Percentiles rank a stretch among this genome's conserved stretches.
These are phyloP conservation scores for Trypanosoma grayi DNA, from an alignment of 208 protist species.

Conservation along the genomic window DNA sequence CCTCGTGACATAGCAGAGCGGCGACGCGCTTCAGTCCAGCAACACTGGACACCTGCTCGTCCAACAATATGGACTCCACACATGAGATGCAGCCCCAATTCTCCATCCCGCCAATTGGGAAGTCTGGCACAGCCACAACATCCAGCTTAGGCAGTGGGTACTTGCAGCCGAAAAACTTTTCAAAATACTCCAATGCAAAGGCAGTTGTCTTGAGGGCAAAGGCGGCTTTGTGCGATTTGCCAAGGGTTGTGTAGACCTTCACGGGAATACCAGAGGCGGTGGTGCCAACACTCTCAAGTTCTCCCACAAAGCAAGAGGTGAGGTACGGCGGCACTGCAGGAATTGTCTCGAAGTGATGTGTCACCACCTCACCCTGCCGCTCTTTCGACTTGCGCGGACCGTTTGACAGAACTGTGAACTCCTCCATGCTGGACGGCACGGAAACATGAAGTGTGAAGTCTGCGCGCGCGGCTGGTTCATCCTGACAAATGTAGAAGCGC, in stretches of 20 bases:
- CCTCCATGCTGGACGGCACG: conserved; percentile 53
- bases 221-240: conserved; percentile 53
- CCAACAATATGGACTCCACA: conserved; percentile 87
- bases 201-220: conserved; percentile 83
- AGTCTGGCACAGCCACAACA: conserved; percentile 96
- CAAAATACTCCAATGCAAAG: conserved; percentile 82
- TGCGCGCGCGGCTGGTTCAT: conserved; percentile 96
- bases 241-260: conserved; percentile 67
- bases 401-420: conserved; percentile 83
- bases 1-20: conserved; percentile 94
- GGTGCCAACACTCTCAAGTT: conserved; percentile 82
- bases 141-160: conserved; percentile 97
- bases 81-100: conserved; percentile 95
- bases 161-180: conserved; percentile 84
- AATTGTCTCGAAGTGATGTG: conserved; percentile 80
- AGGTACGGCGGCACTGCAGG: conserved; percentile 96
- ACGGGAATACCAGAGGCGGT: conserved; percentile 65
- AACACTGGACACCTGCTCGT: conserved; percentile 58
- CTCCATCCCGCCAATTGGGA: conserved; percentile 97
- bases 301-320: conserved; percentile 92
- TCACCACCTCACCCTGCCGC: conserved; percentile 28
- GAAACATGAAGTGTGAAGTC: conserved; percentile 92
- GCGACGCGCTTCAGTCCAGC: conserved; percentile 72
- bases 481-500: conserved; percentile 95
- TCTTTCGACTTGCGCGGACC: conserved; percentile 52